phyloP scores from a whole-genome alignment of 768 basidiomycete genomes.

The Rhodotorula kratochvilovae region DNA sequence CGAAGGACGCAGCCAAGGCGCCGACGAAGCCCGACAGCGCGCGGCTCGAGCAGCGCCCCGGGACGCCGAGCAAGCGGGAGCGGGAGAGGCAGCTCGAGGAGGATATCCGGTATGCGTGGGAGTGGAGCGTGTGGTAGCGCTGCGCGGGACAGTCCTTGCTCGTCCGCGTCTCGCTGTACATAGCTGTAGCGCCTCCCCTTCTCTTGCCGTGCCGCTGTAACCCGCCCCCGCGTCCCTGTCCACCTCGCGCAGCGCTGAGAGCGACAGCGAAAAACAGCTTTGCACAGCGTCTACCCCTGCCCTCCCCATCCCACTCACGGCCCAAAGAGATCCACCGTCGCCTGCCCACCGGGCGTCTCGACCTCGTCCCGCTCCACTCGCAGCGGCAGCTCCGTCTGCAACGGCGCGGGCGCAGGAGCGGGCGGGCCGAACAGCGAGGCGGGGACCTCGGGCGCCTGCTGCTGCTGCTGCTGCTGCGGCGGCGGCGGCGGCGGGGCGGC shows the following conservation, averaged over 20 bases:
- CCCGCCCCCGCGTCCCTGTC: too few species aligned
- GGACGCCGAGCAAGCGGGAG: neutral
- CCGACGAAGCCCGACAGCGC: too few species aligned
- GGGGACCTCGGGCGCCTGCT: neutral
- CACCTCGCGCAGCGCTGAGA: too few species aligned
- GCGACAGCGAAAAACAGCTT: too few species aligned
- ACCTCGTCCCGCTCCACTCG: too few species aligned
- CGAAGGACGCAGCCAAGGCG: too few species aligned
- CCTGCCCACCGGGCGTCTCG: neutral
- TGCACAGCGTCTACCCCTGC: neutral
- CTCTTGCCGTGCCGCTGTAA: too few species aligned
- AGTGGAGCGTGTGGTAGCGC: neutral
- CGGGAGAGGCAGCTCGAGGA: neutral
- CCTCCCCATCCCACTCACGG: neutral
- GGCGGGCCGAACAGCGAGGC: neutral
- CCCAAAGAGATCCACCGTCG: neutral
- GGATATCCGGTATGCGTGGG: neutral
- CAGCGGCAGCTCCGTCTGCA: too few species aligned
- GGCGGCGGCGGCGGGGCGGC: neutral
- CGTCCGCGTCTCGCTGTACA: too few species aligned
- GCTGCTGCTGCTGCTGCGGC: neutral
- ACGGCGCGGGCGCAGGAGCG: too few species aligned
- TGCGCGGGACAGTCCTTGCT: too few species aligned
- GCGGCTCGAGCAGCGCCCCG: fast-evolving
- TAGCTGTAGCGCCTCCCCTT: too few species aligned